Base-by-base conservation (phyloP, 1,284 basidiomycete genomes). In the Ceratobasidium sp. region DNA sequence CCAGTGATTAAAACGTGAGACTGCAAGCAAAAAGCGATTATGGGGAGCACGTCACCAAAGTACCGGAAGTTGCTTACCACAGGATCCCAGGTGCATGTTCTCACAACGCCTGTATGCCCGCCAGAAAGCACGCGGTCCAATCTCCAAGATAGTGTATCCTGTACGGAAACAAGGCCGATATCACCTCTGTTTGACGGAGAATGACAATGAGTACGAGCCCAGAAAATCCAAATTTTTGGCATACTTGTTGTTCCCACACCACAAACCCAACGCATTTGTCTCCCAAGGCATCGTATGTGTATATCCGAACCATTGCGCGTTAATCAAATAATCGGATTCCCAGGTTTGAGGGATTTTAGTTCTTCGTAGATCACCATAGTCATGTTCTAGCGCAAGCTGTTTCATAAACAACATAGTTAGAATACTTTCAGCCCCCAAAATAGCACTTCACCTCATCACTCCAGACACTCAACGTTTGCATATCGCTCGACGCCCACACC, bases 391-490 rank as follows among this genome's bases (percentile, higher is more conserved):
- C 67, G 90, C 89, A 26, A 91, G 84, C 90, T 91, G 66, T 51
- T 51, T 51, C 11, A 47, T 6, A 60, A 35, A 58, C 35, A 76
- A 23, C 45, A 45, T 35, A 47, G 53, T 45, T 35, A 37, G 33
- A 8, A 60, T 20, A 37, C 58, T 37, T 35, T n/a, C 35, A 11
- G 64, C 51, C 69, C 35, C 33, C 39, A 13, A 75, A 39, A 77
- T 33, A 67, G 39, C 0, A 35, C n/a, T 83, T 42, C 78, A 91
- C 92, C 84, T 94, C 91, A 49, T 83, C 83, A 13, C 89, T 88
- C 93, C 93, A 94, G 26, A 88, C 86, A 78, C 91, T 91, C 80
- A 94, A 91, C 0, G 93, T 94, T 82, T 94, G 93, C 93, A 94
- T 94, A 82, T 94, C 93, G 78, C 92, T 94, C 1, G 87, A 86